A percentile compares a stretch with the other conserved stretches of the same genome.
Evolutionary conservation across 2,329 filamentous ascomycete species (phyloP).

Genomic region (Monosporascus sp.): DNA sequence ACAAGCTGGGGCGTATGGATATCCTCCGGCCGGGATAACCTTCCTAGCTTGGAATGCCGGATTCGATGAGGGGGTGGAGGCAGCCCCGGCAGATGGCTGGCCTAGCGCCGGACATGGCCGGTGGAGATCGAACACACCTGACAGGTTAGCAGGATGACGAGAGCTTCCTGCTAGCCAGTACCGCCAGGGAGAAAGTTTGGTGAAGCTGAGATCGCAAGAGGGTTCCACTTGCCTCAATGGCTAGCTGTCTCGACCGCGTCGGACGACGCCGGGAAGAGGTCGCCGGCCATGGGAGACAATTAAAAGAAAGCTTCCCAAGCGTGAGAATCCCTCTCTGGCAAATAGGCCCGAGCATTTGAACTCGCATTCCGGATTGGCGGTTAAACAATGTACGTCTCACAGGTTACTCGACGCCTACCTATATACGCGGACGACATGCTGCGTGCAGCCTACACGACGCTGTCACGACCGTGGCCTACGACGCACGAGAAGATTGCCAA

Average conservation of each 20-base stretch:
- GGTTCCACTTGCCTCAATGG: background rate
- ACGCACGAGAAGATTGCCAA: constrained; percentile 66
- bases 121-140: background rate
- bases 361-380: background rate
- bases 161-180: background rate
- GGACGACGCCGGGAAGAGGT: background rate
- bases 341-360: background rate
- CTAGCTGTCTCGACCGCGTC: background rate
- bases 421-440: background rate
- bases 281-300: background rate
- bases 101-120: background rate
- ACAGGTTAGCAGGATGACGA: background rate
- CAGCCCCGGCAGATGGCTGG: background rate
- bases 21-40: background rate
- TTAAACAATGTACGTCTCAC: background rate
- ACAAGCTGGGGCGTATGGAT: background rate
- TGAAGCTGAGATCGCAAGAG: background rate
- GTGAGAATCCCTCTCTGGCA: background rate
- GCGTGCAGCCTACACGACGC: background rate
- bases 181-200: background rate
- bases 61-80: background rate
- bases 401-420: background rate
- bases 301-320: background rate
- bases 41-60: background rate
- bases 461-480: constrained; percentile 40